Conservation (phyloP, 1,284 basidiomycete species). For the Abortiporus biennis region DNA sequence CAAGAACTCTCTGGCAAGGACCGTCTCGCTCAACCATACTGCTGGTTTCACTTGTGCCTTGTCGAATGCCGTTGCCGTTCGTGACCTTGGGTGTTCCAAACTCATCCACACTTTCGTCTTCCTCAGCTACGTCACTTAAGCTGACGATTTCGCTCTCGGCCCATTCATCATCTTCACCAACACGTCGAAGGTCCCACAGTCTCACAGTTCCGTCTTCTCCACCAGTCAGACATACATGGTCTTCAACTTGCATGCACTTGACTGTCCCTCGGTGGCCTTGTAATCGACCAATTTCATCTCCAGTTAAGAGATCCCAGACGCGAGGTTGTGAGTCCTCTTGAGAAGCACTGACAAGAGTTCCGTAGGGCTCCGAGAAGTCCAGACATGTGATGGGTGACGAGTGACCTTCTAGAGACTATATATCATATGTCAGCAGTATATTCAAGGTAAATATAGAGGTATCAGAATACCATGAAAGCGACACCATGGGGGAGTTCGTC, state of each 20-base stretch:
- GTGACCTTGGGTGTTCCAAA: constrained; percentile 18
- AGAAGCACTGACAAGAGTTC: constrained; percentile 84
- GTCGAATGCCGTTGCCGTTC: constrained; percentile 23
- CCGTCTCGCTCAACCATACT: constrained; percentile 24
- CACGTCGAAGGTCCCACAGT: constrained; percentile 82
- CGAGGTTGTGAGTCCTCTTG: constrained; percentile 73
- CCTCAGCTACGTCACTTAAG: constrained; percentile 58
- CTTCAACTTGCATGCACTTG: constrained; percentile 92
- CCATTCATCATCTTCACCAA: constrained; percentile 68
- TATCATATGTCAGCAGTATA: no score
- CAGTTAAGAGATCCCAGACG: constrained; percentile 86
- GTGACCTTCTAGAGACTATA: constrained; percentile 78
- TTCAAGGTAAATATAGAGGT: no score
- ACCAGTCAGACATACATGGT: constrained; percentile 87
- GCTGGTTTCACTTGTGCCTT: constrained; percentile 17
- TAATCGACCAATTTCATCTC: constrained; percentile 76
- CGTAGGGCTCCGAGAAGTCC: constrained; percentile 97
- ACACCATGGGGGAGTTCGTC: constrained; percentile 91
- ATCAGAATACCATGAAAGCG: constrained; percentile 83
- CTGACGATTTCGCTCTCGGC: constrained; percentile 48
- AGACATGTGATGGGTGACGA: constrained; percentile 80
- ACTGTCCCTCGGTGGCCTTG: constrained; percentile 77
- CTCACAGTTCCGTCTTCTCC: constrained; percentile 81
- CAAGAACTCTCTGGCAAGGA: constrained; percentile 73
- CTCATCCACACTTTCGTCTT: constrained; percentile 39